Percentiles rank a stretch among this genome's conserved stretches.
Conservation (phyloP, 139 green algal species). For the Mychonastes homosphaera region DNA sequence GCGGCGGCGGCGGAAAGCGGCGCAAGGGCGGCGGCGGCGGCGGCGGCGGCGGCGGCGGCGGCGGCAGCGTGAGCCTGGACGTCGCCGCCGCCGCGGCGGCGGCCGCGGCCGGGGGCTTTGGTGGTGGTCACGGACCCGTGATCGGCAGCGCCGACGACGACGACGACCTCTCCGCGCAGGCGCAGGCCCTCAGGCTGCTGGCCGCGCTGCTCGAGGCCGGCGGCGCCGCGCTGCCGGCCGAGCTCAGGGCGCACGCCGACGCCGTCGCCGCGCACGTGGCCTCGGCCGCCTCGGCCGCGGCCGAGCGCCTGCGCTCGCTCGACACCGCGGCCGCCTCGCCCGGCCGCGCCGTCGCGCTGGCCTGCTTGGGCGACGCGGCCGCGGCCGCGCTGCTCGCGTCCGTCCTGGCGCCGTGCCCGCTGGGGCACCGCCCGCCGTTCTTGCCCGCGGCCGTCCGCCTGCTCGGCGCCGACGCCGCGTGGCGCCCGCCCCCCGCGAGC, state of each 20-base stretch:
- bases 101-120: constrained; percentile 2
- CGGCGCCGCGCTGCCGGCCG: constrained; percentile 16
- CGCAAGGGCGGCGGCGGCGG: constrained; percentile 10
- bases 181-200: constrained; percentile 15
- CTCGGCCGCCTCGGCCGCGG: constrained; percentile 14
- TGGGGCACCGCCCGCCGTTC: constrained; percentile 29
- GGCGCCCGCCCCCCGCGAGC: constrained; percentile 9
- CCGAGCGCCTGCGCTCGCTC: background rate
- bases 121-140: background rate
- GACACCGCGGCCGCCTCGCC: background rate
- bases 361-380: constrained; percentile 26
- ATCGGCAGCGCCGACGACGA: background rate
- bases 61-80: constrained; percentile 1
- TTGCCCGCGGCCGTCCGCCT: constrained; percentile 33
- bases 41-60: background rate
- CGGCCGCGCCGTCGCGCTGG: background rate
- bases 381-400: constrained; percentile 34
- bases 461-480: constrained; percentile 12
- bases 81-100: constrained; percentile 7
- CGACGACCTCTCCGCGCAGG: constrained; percentile 11
- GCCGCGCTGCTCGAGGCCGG: constrained; percentile 13
- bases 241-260: constrained; percentile 29
- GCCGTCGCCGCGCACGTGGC: constrained; percentile 35
- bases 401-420: constrained; percentile 33
- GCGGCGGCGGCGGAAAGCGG: background rate